A percentile compares a stretch with the other conserved stretches of the same genome.
Conservation (phyloP, 2,329 filamentous ascomycete species). For the Fusarium neocosmosporiellum region DNA sequence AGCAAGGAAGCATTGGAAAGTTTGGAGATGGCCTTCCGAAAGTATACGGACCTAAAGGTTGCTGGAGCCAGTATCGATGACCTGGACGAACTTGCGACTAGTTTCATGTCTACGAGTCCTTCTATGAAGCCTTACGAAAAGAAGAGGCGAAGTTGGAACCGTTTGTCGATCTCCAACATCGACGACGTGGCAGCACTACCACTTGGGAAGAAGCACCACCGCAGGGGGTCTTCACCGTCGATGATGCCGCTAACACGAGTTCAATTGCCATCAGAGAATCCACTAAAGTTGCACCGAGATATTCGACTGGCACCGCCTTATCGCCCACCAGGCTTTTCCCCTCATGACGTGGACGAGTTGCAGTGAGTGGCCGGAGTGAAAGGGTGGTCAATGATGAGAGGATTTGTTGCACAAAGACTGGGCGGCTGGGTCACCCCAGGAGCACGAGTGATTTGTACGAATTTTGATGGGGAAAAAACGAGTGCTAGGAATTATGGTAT, state of each 20-base stretch:
- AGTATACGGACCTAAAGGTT: constrained; percentile 43
- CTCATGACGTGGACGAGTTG: constrained; percentile 50
- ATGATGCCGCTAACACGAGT: constrained; percentile 2
- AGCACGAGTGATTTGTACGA: neutral
- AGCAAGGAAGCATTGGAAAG: constrained; percentile 55
- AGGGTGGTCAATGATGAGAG: neutral
- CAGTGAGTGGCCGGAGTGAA: constrained; percentile 36
- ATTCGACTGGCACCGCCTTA: constrained; percentile 42
- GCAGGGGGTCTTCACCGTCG: constrained; percentile 29
- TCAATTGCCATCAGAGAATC: constrained; percentile 27
- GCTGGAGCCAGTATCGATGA: constrained; percentile 30
- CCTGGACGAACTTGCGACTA: constrained; percentile 47
- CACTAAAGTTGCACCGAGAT: constrained; percentile 33
- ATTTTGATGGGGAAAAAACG: neutral
- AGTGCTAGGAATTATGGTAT: neutral
- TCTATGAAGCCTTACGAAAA: constrained; percentile 42
- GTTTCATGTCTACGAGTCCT: constrained; percentile 17
- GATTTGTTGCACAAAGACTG: neutral
- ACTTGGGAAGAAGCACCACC: constrained; percentile 12
- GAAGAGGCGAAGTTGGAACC: constrained; percentile 42
- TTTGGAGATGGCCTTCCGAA: constrained; percentile 50
- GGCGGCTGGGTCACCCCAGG: neutral
- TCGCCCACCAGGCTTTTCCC: constrained; percentile 37
- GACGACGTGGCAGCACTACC: constrained; percentile 23
- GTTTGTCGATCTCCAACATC: constrained; percentile 16